phyloP scores from a whole-genome alignment of 352 stramenopile species.

The Globisporangium irregulare region DNA sequence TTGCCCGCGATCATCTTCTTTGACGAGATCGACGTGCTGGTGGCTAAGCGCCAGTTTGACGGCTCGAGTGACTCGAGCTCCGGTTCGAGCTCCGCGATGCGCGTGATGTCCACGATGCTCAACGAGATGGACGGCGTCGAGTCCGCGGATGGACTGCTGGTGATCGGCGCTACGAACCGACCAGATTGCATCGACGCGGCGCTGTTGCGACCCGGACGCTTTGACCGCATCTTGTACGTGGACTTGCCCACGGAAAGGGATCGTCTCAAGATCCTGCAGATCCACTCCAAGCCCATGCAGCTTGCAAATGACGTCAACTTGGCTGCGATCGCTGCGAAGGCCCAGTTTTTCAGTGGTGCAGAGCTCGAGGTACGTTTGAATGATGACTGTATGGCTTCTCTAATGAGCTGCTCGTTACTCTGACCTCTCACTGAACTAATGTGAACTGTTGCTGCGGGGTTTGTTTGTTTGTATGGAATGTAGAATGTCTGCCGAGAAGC shows the following conservation, averaged over 20 bases:
- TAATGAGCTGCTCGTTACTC: too few relatives aligned
- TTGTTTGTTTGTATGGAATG: background rate
- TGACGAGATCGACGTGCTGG: constrained; percentile 87
- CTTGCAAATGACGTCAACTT: constrained; percentile 68
- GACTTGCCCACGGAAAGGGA: constrained; percentile 75
- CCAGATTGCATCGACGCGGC: constrained; percentile 98
- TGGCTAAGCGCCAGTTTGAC: constrained; percentile 76
- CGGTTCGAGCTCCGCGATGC: constrained; percentile 66
- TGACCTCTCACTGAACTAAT: too few relatives aligned
- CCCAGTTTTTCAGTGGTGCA: constrained; percentile 75
- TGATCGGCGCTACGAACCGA: constrained; percentile 97
- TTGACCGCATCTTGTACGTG: constrained; percentile 96
- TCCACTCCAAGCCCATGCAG: constrained; percentile 68
- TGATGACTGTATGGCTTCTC: background rate
- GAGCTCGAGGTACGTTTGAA: constrained; percentile 74
- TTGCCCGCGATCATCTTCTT: constrained; percentile 92
- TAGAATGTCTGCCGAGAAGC: constrained; percentile 88
- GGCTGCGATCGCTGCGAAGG: constrained; percentile 41
- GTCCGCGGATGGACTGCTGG: constrained; percentile 91
- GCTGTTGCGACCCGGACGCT: constrained; percentile 93
- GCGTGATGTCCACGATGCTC: constrained; percentile 96
- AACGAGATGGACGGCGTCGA: constrained; percentile 98
- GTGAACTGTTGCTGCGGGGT: constrained; percentile 12
- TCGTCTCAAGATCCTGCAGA: constrained; percentile 67
- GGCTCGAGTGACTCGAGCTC: constrained; percentile 29